phyloP scores from a whole-genome alignment of 768 basidiomycete species.

The Suillus subalutaceus region DNA sequence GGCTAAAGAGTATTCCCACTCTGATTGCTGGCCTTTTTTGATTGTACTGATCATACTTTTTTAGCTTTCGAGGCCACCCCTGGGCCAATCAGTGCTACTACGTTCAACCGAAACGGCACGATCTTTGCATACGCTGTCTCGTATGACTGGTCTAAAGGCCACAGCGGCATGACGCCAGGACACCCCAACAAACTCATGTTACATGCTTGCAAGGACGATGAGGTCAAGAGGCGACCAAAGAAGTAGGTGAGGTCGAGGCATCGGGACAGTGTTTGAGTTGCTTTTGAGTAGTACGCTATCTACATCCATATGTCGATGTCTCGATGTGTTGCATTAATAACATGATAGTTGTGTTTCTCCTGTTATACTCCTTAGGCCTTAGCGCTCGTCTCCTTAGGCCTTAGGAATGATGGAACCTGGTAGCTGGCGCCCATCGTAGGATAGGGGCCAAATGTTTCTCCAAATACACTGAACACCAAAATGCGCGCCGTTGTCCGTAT shows the following conservation, averaged over 20 bases:
- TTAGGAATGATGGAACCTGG: background rate
- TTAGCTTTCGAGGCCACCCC: slow-evolving; percentile 73
- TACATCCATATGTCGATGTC: slow-evolving; percentile 8
- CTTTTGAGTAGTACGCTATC: slow-evolving; percentile 9
- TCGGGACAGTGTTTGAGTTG: background rate
- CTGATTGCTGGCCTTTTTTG: background rate
- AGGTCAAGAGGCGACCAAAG: slow-evolving; percentile 68
- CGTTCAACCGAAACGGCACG: slow-evolving; percentile 85
- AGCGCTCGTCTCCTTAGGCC: background rate
- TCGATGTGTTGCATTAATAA: slow-evolving; percentile 14
- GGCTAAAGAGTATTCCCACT: slow-evolving; percentile 75
- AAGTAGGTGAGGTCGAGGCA: slow-evolving; percentile 23
- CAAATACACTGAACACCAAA: background rate
- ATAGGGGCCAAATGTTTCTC: background rate
- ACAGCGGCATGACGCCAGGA: slow-evolving; percentile 76
- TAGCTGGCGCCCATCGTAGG: background rate
- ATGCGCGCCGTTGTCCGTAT: background rate
- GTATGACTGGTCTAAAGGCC: slow-evolving; percentile 94
- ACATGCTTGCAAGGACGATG: slow-evolving; percentile 85
- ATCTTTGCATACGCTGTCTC: slow-evolving; percentile 93
- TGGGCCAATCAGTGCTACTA: slow-evolving; percentile 76
- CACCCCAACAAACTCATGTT: slow-evolving; percentile 81
- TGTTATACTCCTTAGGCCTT: background rate
- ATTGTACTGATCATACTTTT: slow-evolving; percentile 10
- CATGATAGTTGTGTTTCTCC: background rate